Evolutionary conservation across 371 early-diverging fungal species (phyloP).

Genomic region (Mucor lusitanicus): DNA sequence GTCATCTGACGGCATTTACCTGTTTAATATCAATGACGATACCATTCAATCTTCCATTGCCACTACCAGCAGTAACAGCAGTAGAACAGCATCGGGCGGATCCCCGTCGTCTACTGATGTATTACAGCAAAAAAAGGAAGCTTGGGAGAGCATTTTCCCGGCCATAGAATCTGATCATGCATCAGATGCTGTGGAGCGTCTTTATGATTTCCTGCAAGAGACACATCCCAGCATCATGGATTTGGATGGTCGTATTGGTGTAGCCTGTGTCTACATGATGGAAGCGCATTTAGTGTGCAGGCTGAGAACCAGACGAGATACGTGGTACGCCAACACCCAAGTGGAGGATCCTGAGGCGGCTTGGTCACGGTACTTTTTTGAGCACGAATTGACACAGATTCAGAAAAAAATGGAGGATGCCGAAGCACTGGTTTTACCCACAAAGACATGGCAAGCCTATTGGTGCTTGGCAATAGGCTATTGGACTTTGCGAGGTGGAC

Average conservation of each 20-base stretch:
- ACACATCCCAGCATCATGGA: background rate
- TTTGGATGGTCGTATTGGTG: background rate
- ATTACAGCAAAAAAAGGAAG: background rate
- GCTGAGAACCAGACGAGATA: background rate
- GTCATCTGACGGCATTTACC: constrained; percentile 55
- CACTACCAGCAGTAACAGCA: background rate
- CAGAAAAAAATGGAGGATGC: constrained; percentile 1
- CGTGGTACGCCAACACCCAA: background rate
- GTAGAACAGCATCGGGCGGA: background rate
- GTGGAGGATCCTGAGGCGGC: background rate
- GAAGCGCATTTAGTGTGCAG: background rate
- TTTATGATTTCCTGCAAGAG: background rate
- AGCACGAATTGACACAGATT: background rate
- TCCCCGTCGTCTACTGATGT: background rate
- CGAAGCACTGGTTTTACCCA: background rate
- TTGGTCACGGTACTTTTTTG: constrained; percentile 4
- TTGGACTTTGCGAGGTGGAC: constrained; percentile 18
- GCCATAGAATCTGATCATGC: background rate
- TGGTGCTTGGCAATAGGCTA: constrained; percentile 36
- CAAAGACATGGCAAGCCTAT: constrained; percentile 18
- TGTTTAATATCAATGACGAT: constrained; percentile 59
- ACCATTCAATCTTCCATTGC: background rate
- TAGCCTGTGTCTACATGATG: background rate
- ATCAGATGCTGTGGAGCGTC: background rate
- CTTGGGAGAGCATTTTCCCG: background rate